Conservation (phyloP, 2,329 filamentous ascomycete genomes). For the Claviceps humidiphila region DNA sequence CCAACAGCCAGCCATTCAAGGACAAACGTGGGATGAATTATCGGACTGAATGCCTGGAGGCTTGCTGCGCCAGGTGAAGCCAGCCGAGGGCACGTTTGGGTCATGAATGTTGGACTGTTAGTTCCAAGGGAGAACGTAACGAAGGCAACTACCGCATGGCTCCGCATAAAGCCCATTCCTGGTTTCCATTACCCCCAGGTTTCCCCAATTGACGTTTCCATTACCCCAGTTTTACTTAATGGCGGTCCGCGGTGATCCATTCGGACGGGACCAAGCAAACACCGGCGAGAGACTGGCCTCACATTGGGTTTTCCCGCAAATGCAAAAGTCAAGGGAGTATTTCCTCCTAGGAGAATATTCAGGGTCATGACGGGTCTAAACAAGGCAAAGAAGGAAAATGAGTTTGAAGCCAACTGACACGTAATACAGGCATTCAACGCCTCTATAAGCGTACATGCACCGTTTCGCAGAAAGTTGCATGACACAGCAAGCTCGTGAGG, state of each 20-base stretch:
- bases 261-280: not conserved
- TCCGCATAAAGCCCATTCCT: not conserved
- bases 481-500: too few relatives aligned
- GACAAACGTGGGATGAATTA: too few relatives aligned
- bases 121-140: not conserved
- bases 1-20: too few relatives aligned
- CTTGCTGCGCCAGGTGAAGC: too few relatives aligned
- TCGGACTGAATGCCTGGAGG: too few relatives aligned
- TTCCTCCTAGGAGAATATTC: not conserved
- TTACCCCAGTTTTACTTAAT: slow-evolving; percentile 29
- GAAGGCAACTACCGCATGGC: not conserved
- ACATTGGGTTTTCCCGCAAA: not conserved
- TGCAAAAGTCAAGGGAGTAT: not conserved
- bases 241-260: not conserved
- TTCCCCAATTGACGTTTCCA: slow-evolving; percentile 18
- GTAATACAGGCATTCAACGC: too few relatives aligned
- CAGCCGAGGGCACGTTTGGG: too few relatives aligned
- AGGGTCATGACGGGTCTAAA: not conserved
- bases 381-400: not conserved
- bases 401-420: too few relatives aligned
- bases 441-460: too few relatives aligned
- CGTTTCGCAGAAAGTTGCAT: too few relatives aligned
- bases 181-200: slow-evolving; percentile 25
- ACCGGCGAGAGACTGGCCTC: not conserved
- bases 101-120: too few relatives aligned